A percentile compares a stretch with the other conserved stretches of the same genome.
phyloP scores from a whole-genome alignment of 805 yeast genomes.

The Spathaspora sp. region DNA sequence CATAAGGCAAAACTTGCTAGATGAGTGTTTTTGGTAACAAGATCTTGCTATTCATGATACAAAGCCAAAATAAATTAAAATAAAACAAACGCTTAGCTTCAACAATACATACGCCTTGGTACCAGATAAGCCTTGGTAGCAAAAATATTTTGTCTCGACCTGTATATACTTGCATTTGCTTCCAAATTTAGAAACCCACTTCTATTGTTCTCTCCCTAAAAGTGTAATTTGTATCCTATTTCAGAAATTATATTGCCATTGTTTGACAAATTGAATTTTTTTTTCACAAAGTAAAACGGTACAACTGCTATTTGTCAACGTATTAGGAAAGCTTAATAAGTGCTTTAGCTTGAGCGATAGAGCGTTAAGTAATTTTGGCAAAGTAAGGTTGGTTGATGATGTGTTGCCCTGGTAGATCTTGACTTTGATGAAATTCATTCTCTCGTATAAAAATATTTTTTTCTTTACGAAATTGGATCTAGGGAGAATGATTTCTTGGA shows the following conservation, averaged over 20 bases:
- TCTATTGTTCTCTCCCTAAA: background rate
- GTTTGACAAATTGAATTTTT: background rate
- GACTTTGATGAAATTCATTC: background rate
- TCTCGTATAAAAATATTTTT: background rate
- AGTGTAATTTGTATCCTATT: background rate
- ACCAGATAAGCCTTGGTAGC: background rate
- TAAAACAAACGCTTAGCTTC: no score
- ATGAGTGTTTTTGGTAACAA: no score
- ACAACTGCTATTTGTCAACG: background rate
- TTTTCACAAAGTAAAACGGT: background rate
- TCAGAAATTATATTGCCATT: background rate
- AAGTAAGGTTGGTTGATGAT: no score
- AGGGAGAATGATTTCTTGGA: background rate
- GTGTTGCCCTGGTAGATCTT: no score
- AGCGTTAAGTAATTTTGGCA: no score
- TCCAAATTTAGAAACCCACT: background rate
- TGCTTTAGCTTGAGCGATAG: no score
- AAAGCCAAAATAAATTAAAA: background rate
- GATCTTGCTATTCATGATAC: background rate
- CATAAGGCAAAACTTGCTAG: no score
- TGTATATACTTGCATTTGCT: background rate
- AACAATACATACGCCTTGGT: background rate
- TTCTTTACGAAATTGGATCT: background rate
- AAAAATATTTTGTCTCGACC: background rate
- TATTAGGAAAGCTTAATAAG: no score